Conservation (phyloP, 2,329 filamentous ascomycete species). For the Penicillium brevicompactum region DNA sequence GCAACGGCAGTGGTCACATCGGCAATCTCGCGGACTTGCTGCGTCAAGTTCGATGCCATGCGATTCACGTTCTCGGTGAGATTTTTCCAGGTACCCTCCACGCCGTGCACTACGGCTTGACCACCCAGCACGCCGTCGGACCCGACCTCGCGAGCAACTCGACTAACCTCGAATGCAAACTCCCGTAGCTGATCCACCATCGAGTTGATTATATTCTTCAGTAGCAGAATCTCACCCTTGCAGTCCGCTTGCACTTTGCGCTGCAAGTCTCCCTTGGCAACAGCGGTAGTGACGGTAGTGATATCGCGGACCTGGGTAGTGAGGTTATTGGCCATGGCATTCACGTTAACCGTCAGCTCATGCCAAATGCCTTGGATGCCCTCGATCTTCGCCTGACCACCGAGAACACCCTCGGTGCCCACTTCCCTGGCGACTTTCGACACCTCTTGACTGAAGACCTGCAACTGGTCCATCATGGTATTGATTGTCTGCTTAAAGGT, state of each 20-base stretch:
- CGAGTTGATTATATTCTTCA: constrained; percentile 95
- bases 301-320: constrained; percentile 92
- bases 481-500: constrained; percentile 74
- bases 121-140: constrained; percentile 89
- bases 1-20: constrained; percentile 93
- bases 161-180: constrained; percentile 91
- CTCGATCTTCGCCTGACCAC: constrained; percentile 76
- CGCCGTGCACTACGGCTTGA: constrained; percentile 89
- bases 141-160: constrained; percentile 88
- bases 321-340: constrained; percentile 80
- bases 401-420: constrained; percentile 76
- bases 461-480: constrained; percentile 80
- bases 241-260: constrained; percentile 92
- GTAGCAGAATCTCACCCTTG: constrained; percentile 83
- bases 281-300: constrained; percentile 71
- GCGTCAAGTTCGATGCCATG: constrained; percentile 95
- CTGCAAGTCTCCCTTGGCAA: constrained; percentile 79
- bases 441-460: constrained; percentile 78
- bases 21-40: constrained; percentile 93
- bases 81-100: constrained; percentile 92
- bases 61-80: constrained; percentile 91
- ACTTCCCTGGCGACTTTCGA: constrained; percentile 78
- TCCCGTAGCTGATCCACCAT: constrained; percentile 97
- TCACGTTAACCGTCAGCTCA: constrained; percentile 78
- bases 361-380: constrained; percentile 85